Evolutionary conservation across 2,329 filamentous ascomycete species (phyloP).

Genomic region (Alternaria sp.): DNA sequence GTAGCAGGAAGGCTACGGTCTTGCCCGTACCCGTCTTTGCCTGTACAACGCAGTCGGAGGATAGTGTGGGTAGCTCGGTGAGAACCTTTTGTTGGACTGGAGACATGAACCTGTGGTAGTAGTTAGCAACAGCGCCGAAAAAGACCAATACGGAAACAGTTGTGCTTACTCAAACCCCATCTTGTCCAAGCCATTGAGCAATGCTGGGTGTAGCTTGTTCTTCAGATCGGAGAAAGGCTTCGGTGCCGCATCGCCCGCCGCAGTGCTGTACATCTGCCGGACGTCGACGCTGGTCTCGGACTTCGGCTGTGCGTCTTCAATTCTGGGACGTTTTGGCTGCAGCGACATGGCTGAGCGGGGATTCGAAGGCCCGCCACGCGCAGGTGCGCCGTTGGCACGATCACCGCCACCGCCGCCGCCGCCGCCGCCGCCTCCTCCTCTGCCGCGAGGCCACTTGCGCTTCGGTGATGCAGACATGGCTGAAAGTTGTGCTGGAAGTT

Average conservation of each 20-base stretch:
- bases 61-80: conserved; percentile 59
- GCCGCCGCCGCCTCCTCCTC: conserved; percentile 24
- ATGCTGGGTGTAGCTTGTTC: conserved; percentile 35
- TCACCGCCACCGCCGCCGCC: conserved; percentile 20
- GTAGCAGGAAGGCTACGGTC: conserved; percentile 60
- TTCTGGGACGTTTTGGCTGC: conserved; percentile 37
- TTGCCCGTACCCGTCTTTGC: conserved; percentile 62
- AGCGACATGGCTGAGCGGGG: conserved; percentile 30
- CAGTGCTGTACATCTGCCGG: conserved; percentile 37
- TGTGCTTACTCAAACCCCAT: conserved; percentile 51
- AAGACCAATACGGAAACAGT: background rate
- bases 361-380: conserved; percentile 13
- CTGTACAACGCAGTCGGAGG: conserved; percentile 63
- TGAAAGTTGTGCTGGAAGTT: conserved; percentile 8
- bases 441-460: conserved; percentile 37
- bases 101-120: conserved; percentile 55
- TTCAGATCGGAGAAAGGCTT: conserved; percentile 43
- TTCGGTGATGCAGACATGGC: conserved; percentile 38
- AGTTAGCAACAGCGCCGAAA: conserved; percentile 19
- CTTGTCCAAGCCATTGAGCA: conserved; percentile 46
- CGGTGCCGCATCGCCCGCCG: conserved; percentile 32
- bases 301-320: conserved; percentile 22
- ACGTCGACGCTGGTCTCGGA: conserved; percentile 28
- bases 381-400: conserved; percentile 18
- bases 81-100: conserved; percentile 65